Percentiles rank a stretch among this genome's conserved stretches.
Evolutionary conservation across 345 rosid genomes (phyloP).

Genomic region (Conringia planisiliqua): DNA sequence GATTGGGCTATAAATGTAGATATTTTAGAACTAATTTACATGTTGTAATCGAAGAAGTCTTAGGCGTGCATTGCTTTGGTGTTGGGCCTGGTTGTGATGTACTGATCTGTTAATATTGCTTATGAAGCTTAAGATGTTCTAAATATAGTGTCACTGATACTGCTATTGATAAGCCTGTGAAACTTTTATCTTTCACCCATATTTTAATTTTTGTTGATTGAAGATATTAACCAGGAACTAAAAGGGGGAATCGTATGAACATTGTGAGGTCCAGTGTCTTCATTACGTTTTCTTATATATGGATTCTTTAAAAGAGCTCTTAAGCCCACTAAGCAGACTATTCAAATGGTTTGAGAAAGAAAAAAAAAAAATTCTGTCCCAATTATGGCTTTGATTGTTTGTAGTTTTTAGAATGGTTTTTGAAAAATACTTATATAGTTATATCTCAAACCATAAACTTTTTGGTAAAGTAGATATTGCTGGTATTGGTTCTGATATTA

Average conservation of each 20-base stretch:
- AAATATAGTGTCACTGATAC: no score
- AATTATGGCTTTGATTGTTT: no score
- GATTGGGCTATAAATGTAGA: neutral
- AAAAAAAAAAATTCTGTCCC: neutral
- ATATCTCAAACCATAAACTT: neutral
- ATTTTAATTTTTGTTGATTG: neutral
- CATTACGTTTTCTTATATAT: neutral
- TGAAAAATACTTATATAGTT: no score
- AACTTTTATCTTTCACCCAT: neutral
- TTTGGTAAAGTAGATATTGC: slow-evolving; percentile 14
- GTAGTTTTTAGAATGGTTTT: no score
- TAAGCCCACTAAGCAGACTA: neutral
- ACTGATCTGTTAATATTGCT: neutral
- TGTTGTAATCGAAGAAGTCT: neutral
- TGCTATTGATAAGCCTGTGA: neutral
- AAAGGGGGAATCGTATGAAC: neutral
- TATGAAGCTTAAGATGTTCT: neutral
- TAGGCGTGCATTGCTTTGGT: neutral
- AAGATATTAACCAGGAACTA: neutral
- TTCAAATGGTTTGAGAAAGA: neutral
- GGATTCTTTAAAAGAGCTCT: neutral
- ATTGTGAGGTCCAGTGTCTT: neutral
- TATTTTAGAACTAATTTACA: neutral
- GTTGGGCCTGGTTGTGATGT: neutral
- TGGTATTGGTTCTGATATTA: neutral